Base-by-base conservation (phyloP, 2,329 filamentous ascomycete species). In the Chrysosphaeria jannelii region DNA sequence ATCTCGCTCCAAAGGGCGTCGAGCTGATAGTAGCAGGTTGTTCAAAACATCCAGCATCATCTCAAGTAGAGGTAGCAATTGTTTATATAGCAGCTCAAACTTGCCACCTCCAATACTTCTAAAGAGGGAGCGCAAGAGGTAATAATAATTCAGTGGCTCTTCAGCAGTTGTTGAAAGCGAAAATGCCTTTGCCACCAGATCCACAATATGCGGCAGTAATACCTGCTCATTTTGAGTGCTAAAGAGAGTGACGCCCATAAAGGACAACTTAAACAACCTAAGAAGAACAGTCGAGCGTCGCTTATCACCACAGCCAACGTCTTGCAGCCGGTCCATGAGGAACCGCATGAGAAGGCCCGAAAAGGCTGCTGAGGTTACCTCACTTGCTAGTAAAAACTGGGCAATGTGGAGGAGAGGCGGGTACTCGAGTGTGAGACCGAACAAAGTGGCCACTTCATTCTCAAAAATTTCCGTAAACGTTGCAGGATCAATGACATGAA, bases 381-480 rank as follows among this genome's bases (percentile, higher is more conserved):
- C 85, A 36, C 79, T 91, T n/a, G 88, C 85, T 24, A 99, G 60
- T 45, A 97, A 85, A 43, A 93, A 99, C 39, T 99, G 85, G 5
- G 85, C 81, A 27, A 97, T 74, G 42, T 97, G 85, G 24, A 97
- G 55, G 19, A 99, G 54, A 13, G 76, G 74, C 2, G 78, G 78
- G 43, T 99, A 85, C 40, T 93, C 76, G 40, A 93, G 90, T 46
- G 90, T 91, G 57, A 93, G 81, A 31, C 90, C 71, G 41, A 97
- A 93, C 18, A 99, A 61, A 42, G 76, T 75, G 18, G 81, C 81
- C 29, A 99, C 93, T 47, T 93, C 85, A 29, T 79, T 75, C 39
- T 90, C 75, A 42, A 97, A 99, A 19, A 97, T 78, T 47, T 99
- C 85, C 36, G 97, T 79, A 40, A 99, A 97, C 0, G 81, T 91